Base-by-base conservation (phyloP, 2,329 filamentous ascomycete species). In the Sclerotinia spermophila region DNA sequence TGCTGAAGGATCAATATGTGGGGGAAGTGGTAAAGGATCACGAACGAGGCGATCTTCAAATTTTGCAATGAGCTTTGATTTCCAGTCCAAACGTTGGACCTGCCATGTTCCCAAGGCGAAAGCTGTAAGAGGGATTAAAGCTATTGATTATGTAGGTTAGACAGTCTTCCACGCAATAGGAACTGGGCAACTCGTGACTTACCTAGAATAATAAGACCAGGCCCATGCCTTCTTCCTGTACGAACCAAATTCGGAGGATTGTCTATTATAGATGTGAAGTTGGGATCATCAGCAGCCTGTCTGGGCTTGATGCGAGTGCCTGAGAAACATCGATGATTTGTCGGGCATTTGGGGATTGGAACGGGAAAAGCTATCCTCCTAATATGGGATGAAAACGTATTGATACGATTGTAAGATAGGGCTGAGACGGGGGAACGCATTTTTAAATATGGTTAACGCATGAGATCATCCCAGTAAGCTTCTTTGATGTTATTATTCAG, bases 31-130 rank as follows among this genome's bases (percentile, higher is more conserved):
- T 0, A 99, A 84, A 0, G 96, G 96, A 27, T 91, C 87, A 70
- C 92, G 92, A 55, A 97, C 87, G 48, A 99, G 86, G 7, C 95
- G 92, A 83, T 99, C 94, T 82, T 98, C 96, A 81, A 92, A 93
- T 76, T 91, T 93, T 72, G 95, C 93, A 72, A 99, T 90, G 19
- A 99, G 85, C 60, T 97, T 92, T 5, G 93, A 94, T 81, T 99
- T 99, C 94, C 95, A 97, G 71, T 90, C 89, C 1, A 99, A 87
- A 17, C 96, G 91, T 80, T 97, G 89, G 68, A 99, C 92, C 80
- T 99, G 96, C 96, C 96, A 99, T 74, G 93, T 93, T 42, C 96
- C 96, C 24, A 99, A 89, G 69, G 85, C 84, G 81, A 99, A 97
- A 17, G 96, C 93, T 1, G 94, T 97, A 72, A 97, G 82, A 64